Evolutionary conservation across 345 rosid genomes (phyloP).

Genomic region (Hevea brasiliensis): DNA sequence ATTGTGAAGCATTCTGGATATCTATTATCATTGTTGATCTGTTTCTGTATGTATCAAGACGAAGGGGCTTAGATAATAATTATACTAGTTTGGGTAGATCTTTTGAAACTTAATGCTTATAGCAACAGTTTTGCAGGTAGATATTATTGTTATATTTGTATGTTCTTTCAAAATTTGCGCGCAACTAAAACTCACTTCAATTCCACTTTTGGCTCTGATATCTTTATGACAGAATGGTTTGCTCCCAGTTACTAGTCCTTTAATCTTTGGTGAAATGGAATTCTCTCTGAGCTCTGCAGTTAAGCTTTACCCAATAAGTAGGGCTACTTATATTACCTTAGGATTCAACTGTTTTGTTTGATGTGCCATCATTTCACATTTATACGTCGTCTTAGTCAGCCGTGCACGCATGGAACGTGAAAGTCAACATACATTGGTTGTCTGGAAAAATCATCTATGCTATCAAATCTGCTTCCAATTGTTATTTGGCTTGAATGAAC

Average conservation of each 20-base stretch:
- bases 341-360: background rate
- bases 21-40: background rate
- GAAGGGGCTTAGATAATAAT: background rate
- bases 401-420: background rate
- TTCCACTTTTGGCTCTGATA: background rate
- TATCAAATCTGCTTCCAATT: background rate
- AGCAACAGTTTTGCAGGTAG: too few species aligned
- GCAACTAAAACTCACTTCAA: background rate
- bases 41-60: background rate
- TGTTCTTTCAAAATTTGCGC: background rate
- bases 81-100: background rate
- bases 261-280: background rate
- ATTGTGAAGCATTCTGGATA: slow-evolving; percentile 3
- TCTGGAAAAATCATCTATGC: background rate
- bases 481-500: background rate
- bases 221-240: background rate
- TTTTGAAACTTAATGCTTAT: background rate
- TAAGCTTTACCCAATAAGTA: background rate
- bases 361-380: slow-evolving; percentile 1
- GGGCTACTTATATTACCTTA: background rate
- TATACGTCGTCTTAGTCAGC: background rate
- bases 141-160: too few species aligned
- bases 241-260: background rate
- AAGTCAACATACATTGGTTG: background rate
- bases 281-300: background rate